Evolutionary conservation across 495 filamentous ascomycete species (phyloP).

Genomic region (Melanomma pulvis-pyrius): DNA sequence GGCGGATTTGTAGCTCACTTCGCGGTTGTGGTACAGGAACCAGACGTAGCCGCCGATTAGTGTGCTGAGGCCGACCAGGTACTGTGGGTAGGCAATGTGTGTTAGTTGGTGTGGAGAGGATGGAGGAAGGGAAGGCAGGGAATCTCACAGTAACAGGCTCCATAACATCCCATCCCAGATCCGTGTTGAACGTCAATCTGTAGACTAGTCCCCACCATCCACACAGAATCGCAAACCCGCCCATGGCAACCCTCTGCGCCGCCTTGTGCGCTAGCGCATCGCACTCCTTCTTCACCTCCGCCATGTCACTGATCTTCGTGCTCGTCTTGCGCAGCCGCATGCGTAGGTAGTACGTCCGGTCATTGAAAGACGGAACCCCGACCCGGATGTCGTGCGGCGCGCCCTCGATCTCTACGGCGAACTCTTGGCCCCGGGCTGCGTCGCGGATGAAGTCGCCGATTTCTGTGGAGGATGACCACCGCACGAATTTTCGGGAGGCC

Average conservation of each 20-base stretch:
- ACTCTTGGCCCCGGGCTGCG: conserved; percentile 79
- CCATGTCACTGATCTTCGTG: conserved; percentile 63
- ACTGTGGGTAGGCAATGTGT: conserved; percentile 47
- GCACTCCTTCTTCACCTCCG: conserved; percentile 78
- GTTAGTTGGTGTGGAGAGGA: conserved; percentile 8
- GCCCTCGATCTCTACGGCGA: conserved; percentile 81
- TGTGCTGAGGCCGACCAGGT: conserved; percentile 78
- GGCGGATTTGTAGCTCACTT: conserved; percentile 81
- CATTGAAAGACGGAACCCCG: conserved; percentile 81
- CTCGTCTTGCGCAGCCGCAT: conserved; percentile 73
- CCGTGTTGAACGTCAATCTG: conserved; percentile 75
- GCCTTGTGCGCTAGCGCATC: conserved; percentile 73
- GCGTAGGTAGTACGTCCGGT: conserved; percentile 85
- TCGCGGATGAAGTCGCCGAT: conserved; percentile 96
- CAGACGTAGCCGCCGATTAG: conserved; percentile 90
- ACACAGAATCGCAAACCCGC: conserved; percentile 70
- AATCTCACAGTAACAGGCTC: conserved; percentile 72
- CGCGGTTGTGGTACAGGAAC: conserved; percentile 91
- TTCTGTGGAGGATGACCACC: conserved; percentile 89
- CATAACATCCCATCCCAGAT: conserved; percentile 86
- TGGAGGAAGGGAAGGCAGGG: background rate
- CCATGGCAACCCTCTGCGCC: conserved; percentile 77
- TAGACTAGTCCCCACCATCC: conserved; percentile 84
- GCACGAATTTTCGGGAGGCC: conserved; percentile 63
- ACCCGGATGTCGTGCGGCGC: conserved; percentile 70